A percentile compares a stretch with the other conserved stretches of the same genome.
These are phyloP conservation scores for Ochetophila trinervis DNA, from an alignment of 306 rosid species.

Conservation along the genomic window DNA sequence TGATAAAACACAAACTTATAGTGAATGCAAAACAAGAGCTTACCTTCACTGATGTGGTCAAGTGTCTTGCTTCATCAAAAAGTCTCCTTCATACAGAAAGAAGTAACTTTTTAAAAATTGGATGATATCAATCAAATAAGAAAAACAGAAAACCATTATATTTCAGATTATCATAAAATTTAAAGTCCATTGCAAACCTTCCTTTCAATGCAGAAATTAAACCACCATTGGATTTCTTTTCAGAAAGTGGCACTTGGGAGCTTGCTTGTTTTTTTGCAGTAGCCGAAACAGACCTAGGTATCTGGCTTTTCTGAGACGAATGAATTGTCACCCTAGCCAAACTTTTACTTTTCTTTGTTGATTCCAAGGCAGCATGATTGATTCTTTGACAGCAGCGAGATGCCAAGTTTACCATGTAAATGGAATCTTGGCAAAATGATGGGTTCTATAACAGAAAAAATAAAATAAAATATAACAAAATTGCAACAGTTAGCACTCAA, in stretches of 20 bases:
- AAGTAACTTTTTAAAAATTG: not conserved
- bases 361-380: constrained; percentile 19
- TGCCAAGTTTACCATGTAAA: constrained; percentile 66
- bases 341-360: constrained; percentile 40
- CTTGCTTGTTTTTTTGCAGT: constrained; percentile 41
- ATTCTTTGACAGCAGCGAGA: constrained; percentile 59
- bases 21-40: constrained; percentile 1
- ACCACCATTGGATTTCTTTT: constrained; percentile 41
- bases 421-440: constrained; percentile 73
- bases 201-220: constrained; percentile 37
- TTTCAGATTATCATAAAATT: constrained; percentile 9
- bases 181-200: constrained; percentile 46
- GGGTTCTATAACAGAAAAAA: constrained; percentile 46
- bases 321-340: constrained; percentile 22
- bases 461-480: not conserved
- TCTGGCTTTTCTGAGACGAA: constrained; percentile 41
- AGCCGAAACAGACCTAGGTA: constrained; percentile 38
- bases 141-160: not conserved
- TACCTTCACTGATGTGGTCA: constrained; percentile 63
- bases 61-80: constrained; percentile 48
- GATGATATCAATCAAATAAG: not conserved
- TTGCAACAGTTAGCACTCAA: constrained; percentile 6
- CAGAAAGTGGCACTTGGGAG: constrained; percentile 33
- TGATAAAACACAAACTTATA: not conserved
- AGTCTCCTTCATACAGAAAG: constrained; percentile 54